A percentile compares a stretch with the other conserved stretches of the same genome.
These are phyloP conservation scores for Boletus tomentosulus DNA, from an alignment of 768 basidiomycete genomes.

Conservation along the genomic window DNA sequence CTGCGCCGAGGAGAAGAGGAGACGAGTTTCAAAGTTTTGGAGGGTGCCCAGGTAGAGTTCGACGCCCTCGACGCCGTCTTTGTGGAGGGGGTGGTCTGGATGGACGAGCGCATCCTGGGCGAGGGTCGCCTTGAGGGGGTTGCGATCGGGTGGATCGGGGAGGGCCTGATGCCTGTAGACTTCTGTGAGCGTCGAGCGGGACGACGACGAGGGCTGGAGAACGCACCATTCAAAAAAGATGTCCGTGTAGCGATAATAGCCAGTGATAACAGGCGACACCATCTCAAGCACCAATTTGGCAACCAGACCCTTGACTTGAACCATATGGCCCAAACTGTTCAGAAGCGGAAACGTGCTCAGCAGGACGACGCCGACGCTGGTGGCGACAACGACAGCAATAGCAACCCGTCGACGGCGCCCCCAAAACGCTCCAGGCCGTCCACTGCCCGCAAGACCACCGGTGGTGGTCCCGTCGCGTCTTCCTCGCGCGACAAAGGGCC, in stretches of 20 bases:
- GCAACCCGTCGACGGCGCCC: constrained; percentile 28
- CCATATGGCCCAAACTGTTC: constrained; percentile 61
- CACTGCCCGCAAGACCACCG: constrained; percentile 87
- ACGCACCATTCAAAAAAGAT: constrained; percentile 75
- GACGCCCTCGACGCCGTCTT: constrained; percentile 58
- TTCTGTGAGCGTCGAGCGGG: background rate
- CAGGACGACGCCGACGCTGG: constrained; percentile 34
- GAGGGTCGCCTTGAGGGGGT: constrained; percentile 66
- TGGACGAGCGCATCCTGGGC: constrained; percentile 68
- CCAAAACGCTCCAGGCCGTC: constrained; percentile 45
- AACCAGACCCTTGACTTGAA: background rate
- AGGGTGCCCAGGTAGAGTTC: constrained; percentile 77
- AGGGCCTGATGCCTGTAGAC: constrained; percentile 49
- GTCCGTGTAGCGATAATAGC: constrained; percentile 83
- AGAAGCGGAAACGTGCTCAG: constrained; percentile 39
- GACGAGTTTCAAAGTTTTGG: constrained; percentile 66
- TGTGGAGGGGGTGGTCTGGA: constrained; percentile 67
- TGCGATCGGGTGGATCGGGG: constrained; percentile 54
- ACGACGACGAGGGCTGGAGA: background rate
- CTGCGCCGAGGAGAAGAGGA: constrained; percentile 79
- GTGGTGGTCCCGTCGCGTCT: constrained; percentile 43
- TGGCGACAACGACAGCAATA: constrained; percentile 28
- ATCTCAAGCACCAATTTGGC: constrained; percentile 17
- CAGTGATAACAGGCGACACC: constrained; percentile 49
- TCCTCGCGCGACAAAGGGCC: constrained; percentile 22